These are phyloP conservation scores for Dothidotthia symphoricarpi DNA, from an alignment of 2,329 filamentous ascomycete species.

Conservation along the genomic window DNA sequence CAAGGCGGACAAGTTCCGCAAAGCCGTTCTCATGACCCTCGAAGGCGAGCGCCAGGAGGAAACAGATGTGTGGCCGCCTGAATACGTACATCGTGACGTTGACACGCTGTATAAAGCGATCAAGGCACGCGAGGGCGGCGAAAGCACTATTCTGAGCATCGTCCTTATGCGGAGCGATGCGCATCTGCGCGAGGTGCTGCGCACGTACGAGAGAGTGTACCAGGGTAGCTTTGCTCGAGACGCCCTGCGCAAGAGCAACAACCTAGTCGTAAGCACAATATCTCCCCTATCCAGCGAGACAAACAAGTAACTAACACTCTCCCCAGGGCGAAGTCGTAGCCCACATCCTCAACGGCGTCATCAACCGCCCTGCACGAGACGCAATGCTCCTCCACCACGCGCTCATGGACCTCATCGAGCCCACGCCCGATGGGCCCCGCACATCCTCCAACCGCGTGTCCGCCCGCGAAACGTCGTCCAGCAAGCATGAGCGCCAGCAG, in stretches of 20 bases:
- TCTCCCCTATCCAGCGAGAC: not conserved
- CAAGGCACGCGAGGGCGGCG: slow-evolving; percentile 72
- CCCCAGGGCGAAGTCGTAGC: slow-evolving; percentile 84
- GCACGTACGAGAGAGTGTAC: slow-evolving; percentile 71
- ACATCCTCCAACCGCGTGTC: slow-evolving; percentile 18
- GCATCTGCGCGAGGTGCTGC: slow-evolving; percentile 77
- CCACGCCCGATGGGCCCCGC: slow-evolving; percentile 25
- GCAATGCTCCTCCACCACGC: slow-evolving; percentile 89
- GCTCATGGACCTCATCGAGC: slow-evolving; percentile 57
- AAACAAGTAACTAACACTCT: slow-evolving; percentile 1
- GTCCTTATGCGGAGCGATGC: slow-evolving; percentile 76
- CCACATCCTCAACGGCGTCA: slow-evolving; percentile 93
- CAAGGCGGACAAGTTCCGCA: slow-evolving; percentile 94
- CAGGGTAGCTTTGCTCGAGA: slow-evolving; percentile 81
- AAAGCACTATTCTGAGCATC: slow-evolving; percentile 82
- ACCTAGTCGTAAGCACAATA: slow-evolving; percentile 74
- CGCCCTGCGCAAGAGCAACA: slow-evolving; percentile 82
- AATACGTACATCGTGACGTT: slow-evolving; percentile 64
- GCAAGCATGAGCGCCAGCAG: slow-evolving; percentile 50
- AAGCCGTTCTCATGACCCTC: slow-evolving; percentile 77
- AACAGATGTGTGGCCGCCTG: slow-evolving; percentile 58
- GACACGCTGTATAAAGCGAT: slow-evolving; percentile 68
- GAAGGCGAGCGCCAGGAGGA: slow-evolving; percentile 85
- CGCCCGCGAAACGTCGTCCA: slow-evolving; percentile 25
- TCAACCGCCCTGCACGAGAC: slow-evolving; percentile 92